These are phyloP conservation scores for Metschnikowia aberdeeniae DNA, from an alignment of 805 yeast genomes.

Conservation along the genomic window DNA sequence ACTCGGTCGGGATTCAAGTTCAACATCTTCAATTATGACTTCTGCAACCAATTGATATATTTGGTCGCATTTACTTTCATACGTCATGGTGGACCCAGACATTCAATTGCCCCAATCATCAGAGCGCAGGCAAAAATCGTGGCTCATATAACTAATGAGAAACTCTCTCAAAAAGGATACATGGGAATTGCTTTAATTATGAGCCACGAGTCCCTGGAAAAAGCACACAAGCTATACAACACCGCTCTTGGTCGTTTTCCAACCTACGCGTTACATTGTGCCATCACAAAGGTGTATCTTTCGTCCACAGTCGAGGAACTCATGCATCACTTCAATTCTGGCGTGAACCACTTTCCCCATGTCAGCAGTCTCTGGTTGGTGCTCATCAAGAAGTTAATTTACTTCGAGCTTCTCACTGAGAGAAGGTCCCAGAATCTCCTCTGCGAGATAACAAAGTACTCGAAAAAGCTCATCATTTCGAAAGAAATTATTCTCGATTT, in stretches of 20 bases:
- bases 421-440: conserved; percentile 26
- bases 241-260: conserved; percentile 25
- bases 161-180: conserved; percentile 27
- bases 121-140: conserved; percentile 30
- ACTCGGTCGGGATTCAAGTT: conserved; percentile 20
- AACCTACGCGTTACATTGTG: conserved; percentile 22
- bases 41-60: conserved; percentile 19
- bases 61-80: conserved; percentile 22
- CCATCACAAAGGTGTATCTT: conserved; percentile 25
- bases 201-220: conserved; percentile 19
- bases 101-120: conserved; percentile 14
- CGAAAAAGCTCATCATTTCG: conserved; percentile 24
- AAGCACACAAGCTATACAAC: conserved; percentile 25
- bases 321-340: conserved; percentile 30
- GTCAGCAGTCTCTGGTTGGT: conserved; percentile 34
- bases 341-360: conserved; percentile 20
- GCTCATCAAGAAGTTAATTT: conserved; percentile 29
- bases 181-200: conserved; percentile 37
- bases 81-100: conserved; percentile 5
- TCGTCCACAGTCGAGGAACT: conserved; percentile 34
- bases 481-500: conserved; percentile 30
- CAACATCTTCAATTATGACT: conserved; percentile 11
- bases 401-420: conserved; percentile 31
- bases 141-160: conserved; percentile 16
- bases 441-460: conserved; percentile 21